Conservation (phyloP, 192 early-diverging fungal genomes). For the Diversispora epigaea region DNA sequence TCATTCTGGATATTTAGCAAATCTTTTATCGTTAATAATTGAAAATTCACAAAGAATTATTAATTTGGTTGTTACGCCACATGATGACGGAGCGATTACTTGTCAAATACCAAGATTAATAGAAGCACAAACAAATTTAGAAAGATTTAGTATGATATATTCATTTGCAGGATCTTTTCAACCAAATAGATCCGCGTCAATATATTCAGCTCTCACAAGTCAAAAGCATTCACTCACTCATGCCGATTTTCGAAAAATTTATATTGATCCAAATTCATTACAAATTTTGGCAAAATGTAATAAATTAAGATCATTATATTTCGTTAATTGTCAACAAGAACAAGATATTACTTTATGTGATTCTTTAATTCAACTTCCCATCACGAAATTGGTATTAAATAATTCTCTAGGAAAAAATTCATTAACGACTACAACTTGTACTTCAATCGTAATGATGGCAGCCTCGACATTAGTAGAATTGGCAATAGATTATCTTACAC, state of each 20-base stretch:
- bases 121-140: slow-evolving; percentile 7
- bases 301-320: slow-evolving; percentile 13
- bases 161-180: not conserved
- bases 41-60: slow-evolving; percentile 6
- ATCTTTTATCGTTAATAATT: not conserved
- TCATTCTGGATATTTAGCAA: not conserved
- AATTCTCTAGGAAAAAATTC: not conserved
- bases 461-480: slow-evolving; percentile 6
- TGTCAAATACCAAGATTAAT: slow-evolving; percentile 4
- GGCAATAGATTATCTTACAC: not conserved
- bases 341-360: not conserved
- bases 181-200: slow-evolving; percentile 15
- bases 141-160: not conserved
- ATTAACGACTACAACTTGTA: not conserved
- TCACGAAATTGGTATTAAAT: slow-evolving; percentile 4
- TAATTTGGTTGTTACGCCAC: not conserved
- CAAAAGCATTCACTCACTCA: not conserved
- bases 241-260: slow-evolving; percentile 6
- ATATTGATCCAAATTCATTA: slow-evolving; percentile 4
- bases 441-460: slow-evolving; percentile 16
- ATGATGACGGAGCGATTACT: not conserved
- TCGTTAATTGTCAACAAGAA: slow-evolving; percentile 26
- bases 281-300: slow-evolving; percentile 23
- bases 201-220: slow-evolving; percentile 11
- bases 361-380: not conserved